Conservation (phyloP, 2,329 filamentous ascomycete genomes). For the Diplodia corticola region DNA sequence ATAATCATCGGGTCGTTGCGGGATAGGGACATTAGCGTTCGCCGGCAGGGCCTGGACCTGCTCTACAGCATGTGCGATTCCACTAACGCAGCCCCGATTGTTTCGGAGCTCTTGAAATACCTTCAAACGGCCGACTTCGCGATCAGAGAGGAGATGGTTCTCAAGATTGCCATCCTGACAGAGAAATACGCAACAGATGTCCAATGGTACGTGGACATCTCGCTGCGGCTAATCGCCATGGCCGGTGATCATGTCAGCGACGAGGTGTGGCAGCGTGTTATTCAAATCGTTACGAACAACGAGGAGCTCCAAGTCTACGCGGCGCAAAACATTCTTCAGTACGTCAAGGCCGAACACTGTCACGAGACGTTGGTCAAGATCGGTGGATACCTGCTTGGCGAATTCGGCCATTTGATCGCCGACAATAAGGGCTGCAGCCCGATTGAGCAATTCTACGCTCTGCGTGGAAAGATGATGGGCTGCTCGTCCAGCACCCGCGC, state of each 20-base stretch:
- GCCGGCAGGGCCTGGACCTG: conserved; percentile 90
- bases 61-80: conserved; percentile 99
- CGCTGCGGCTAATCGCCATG: conserved; percentile 88
- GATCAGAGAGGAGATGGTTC: conserved; percentile 97
- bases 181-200: conserved; percentile 98
- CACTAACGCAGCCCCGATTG: conserved; percentile 89
- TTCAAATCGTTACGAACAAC: conserved; percentile 98
- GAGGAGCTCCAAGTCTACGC: conserved; percentile 97
- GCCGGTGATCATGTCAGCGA: conserved; percentile 98
- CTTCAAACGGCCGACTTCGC: conserved; percentile 96
- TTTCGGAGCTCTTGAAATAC: conserved; percentile 90
- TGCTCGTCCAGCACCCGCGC: conserved; percentile 88
- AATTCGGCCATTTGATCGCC: conserved; percentile 95
- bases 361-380: conserved; percentile 98
- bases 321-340: conserved; percentile 87
- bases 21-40: conserved; percentile 94
- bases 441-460: conserved; percentile 92
- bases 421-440: conserved; percentile 90
- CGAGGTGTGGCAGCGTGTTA: conserved; percentile 98
- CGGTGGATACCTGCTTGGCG: conserved; percentile 90
- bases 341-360: conserved; percentile 88
- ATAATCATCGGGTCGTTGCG: conserved; percentile 93
- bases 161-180: conserved; percentile 97
- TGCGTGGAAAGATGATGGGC: conserved; percentile 85
- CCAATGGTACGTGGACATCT: conserved; percentile 99